These are phyloP conservation scores for Pestalotiopsis sp. DNA, from an alignment of 2,329 filamentous ascomycete species.

Conservation along the genomic window DNA sequence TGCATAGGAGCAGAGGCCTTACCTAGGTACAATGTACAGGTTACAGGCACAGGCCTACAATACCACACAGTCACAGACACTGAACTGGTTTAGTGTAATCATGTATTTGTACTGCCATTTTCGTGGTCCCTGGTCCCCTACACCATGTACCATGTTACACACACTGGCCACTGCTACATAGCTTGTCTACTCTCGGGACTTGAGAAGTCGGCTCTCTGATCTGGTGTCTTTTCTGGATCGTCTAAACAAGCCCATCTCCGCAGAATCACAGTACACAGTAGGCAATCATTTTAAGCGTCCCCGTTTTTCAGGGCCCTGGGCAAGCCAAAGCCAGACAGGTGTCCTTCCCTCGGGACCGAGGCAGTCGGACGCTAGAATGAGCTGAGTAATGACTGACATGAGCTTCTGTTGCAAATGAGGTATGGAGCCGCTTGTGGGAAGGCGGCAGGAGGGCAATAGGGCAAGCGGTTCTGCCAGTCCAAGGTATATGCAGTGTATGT, in stretches of 20 bases:
- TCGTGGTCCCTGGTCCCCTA: background rate
- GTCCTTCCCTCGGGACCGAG: slow-evolving; percentile 7
- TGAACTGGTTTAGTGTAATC: background rate
- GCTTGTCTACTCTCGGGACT: background rate
- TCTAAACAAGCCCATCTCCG: background rate
- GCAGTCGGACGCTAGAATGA: background rate
- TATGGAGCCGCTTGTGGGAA: background rate
- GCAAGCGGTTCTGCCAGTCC: no score
- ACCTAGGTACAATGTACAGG: no score
- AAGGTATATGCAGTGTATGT: no score
- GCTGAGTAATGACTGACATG: slow-evolving; percentile 8
- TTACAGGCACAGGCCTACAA: no score
- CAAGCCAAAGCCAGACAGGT: background rate
- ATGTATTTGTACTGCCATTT: background rate
- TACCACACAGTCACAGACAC: no score
- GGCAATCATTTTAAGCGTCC: background rate
- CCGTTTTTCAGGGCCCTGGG: background rate
- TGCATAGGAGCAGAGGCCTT: no score
- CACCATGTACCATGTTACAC: background rate
- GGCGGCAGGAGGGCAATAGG: background rate
- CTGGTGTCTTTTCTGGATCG: background rate
- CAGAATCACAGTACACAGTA: background rate
- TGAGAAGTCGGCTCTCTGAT: background rate
- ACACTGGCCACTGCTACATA: background rate
- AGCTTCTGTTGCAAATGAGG: background rate